Percentiles rank a stretch among this genome's conserved stretches.
Conservation (phyloP, 1,139 yeast genomes). For the Yarrowia galli region DNA sequence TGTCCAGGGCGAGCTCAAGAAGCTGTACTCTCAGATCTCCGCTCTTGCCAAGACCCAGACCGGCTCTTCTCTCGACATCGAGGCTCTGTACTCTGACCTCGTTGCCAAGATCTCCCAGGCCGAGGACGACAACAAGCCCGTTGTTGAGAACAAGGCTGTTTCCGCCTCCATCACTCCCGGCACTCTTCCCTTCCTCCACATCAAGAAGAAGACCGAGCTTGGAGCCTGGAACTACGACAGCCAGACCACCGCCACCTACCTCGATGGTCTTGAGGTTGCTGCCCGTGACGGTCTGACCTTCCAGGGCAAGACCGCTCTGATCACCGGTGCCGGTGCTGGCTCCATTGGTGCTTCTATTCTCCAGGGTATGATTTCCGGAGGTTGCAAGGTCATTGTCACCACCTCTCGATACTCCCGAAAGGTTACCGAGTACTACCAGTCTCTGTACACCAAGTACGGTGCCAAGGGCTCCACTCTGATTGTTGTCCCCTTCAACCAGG, state of each 20-base stretch:
- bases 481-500: conserved; percentile 98
- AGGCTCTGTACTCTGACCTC: conserved; percentile 78
- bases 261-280: conserved; percentile 90
- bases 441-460: conserved; percentile 90
- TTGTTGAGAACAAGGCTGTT: conserved; percentile 51
- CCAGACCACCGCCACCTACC: conserved; percentile 73
- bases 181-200: conserved; percentile 93
- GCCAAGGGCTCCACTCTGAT: conserved; percentile 88
- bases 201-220: conserved; percentile 74
- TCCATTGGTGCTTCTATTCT: conserved; percentile 97
- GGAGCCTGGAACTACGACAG: conserved; percentile 89
- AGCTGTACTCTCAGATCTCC: conserved; percentile 75
- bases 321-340: conserved; percentile 99
- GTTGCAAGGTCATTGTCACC: conserved; percentile 96
- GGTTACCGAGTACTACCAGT: conserved; percentile 95
- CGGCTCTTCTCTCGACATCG: conserved; percentile 75
- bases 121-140: conserved; percentile 55
- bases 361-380: conserved; percentile 95
- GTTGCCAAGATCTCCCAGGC: conserved; percentile 68
- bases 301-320: conserved; percentile 84
- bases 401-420: conserved; percentile 94
- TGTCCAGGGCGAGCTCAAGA: conserved; percentile 76
- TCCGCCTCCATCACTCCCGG: conserved; percentile 58
- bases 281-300: conserved; percentile 91
- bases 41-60: conserved; percentile 55